Evolutionary conservation across 1,284 basidiomycete species (phyloP).

Genomic region (Schizophyllum amplum): DNA sequence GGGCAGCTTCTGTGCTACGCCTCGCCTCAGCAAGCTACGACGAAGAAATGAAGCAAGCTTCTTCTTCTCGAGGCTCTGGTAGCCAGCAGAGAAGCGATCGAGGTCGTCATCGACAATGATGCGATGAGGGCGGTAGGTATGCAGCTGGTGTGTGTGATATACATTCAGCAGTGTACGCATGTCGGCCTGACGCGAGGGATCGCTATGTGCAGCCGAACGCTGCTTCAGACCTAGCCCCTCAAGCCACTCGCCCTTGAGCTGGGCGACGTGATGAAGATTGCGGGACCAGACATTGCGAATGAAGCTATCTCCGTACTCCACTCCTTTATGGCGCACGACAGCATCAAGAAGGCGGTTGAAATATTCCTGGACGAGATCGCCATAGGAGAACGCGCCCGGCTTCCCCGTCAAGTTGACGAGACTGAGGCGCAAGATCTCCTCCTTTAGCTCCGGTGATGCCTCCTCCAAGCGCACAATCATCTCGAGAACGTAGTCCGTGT

Average conservation of each 20-base stretch:
- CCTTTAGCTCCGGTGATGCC: not conserved
- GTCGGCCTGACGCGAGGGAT: constrained; percentile 17
- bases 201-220: constrained; percentile 11
- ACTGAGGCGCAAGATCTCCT: not conserved
- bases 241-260: constrained; percentile 15
- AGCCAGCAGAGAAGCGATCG: constrained; percentile 11
- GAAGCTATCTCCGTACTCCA: constrained; percentile 2
- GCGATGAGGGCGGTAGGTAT: constrained; percentile 11
- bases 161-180: constrained; percentile 12
- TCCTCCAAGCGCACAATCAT: constrained; percentile 9
- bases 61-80: constrained; percentile 4
- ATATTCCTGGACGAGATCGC: not conserved
- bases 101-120: constrained; percentile 5
- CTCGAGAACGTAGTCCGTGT: constrained; percentile 8
- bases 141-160: constrained; percentile 12
- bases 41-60: constrained; percentile 8
- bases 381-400: not conserved
- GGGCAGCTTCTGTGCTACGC: too few species aligned
- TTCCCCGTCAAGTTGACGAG: too few species aligned
- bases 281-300: constrained; percentile 13
- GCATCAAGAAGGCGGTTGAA: not conserved
- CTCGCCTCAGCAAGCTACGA: not conserved
- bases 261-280: constrained; percentile 17
- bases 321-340: constrained; percentile 1
- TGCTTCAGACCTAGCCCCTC: constrained; percentile 16